Base-by-base conservation (phyloP, 768 basidiomycete genomes). In the Leucosporidium scottii region DNA sequence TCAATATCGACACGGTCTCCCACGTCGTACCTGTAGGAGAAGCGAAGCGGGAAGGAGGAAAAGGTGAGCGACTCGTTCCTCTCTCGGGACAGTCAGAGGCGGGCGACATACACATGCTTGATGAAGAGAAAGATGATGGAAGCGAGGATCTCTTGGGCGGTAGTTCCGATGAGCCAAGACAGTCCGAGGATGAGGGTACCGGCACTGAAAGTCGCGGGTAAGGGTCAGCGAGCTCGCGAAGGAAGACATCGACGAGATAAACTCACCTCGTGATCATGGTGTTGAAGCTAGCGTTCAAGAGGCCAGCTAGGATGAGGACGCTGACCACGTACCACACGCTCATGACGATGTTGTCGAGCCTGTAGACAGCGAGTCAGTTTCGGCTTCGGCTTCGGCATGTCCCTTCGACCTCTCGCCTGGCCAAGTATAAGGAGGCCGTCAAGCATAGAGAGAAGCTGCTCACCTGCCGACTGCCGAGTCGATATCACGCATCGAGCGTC, bases 71-170 rank as follows among this genome's bases (percentile, higher is more conserved):
- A 85, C 77, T 92, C 89, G 68, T 88, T 44, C 15, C 8, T 9
- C 12, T 5, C 39, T 34, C 10, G 34, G 13, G 15, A 44, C 39
- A 13, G 53, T 5, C 15, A 27, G 28, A 17, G 15, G 25, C 28
- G 53, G 7, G 28, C 9, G 61, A 49, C 51, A 64, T 64, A 74
- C 23, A 60, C 55, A 58, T 70, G 68, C 50, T 65, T 67, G 67
- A 73, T 83, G 79, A 93, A 93, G 34, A 96, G 81, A 83, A 96
- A 93, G 75, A 93, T 91, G 77, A 92, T 90, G 66, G 87, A 87
- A 7, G 85, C 85, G 64, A 93, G 81, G 55, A 93, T 85, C 77
- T 92, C 90, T 69, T 89, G 84, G 68, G 89, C 81, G 62, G 86
- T 88, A 23, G 78, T 76, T 49, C 91, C 92, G 72, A 76, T 76